phyloP scores from a whole-genome alignment of 2,329 filamentous ascomycete genomes.

The Cladophialophora carrionii region DNA sequence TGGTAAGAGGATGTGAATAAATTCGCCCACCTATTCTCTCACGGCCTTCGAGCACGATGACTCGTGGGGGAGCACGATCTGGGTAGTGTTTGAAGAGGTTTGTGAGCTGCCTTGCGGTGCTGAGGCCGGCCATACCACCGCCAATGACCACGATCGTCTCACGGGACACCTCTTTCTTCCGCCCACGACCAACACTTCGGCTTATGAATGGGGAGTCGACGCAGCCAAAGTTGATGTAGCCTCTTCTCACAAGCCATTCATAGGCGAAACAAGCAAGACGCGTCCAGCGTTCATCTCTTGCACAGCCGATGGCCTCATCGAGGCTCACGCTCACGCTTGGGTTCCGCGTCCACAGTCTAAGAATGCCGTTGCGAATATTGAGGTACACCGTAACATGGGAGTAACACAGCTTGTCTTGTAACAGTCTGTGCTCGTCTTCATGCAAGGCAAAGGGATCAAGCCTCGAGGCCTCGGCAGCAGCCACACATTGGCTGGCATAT shows the following conservation, averaged over 20 bases:
- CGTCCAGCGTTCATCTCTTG: constrained; percentile 85
- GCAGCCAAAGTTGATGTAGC: constrained; percentile 97
- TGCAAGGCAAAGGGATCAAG: constrained; percentile 89
- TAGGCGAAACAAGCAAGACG: constrained; percentile 85
- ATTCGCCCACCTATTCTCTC: constrained; percentile 87
- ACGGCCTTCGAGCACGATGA: constrained; percentile 84
- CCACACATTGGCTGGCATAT: constrained; percentile 89
- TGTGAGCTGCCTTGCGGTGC: constrained; percentile 88
- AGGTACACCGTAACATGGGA: constrained; percentile 92
- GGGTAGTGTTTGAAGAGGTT: constrained; percentile 81
- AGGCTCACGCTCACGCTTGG: constrained; percentile 79
- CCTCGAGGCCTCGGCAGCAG: constrained; percentile 84
- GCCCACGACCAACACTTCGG: constrained; percentile 46
- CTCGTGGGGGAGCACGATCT: constrained; percentile 69
- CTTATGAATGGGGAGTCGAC: constrained; percentile 65
- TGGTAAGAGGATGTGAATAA: constrained; percentile 75
- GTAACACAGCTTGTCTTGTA: constrained; percentile 80
- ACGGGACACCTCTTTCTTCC: constrained; percentile 55
- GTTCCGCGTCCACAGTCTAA: constrained; percentile 86
- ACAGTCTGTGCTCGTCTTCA: constrained; percentile 76
- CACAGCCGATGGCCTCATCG: constrained; percentile 87
- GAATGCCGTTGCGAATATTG: constrained; percentile 92
- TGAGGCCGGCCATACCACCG: constrained; percentile 90
- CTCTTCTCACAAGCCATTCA: constrained; percentile 86
- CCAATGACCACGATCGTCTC: constrained; percentile 85